Base-by-base conservation (phyloP, 1,284 basidiomycete species). In the Naganishia albida region DNA sequence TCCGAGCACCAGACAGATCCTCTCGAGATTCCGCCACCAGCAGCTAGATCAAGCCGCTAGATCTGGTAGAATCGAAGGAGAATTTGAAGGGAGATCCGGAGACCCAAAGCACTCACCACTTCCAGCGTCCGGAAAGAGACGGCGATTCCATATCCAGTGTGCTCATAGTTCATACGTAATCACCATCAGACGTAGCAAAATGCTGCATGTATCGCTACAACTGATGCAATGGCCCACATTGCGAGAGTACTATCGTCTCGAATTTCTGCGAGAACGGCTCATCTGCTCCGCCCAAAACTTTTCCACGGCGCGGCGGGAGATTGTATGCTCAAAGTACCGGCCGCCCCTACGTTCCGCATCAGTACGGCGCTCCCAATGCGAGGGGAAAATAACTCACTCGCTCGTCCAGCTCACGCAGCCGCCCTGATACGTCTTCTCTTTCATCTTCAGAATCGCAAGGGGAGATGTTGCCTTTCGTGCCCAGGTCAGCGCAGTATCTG, bases 331-430 rank as follows among this genome's bases (percentile, higher is more conserved):
- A 30, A 60, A 67, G 44, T 64, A 67, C 7, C 51, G 30, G 8
- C 66, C 66, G n/a, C 66, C 66, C 28, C 66, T 67, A 16, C 20
- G 16, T 12, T 15, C 15, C 13, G 25, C 25, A 8, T 20, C 34
- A 50, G 38, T 12, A 15, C 8, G 18, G 30, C 15, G 18, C n/a
- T n/a, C 34, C 16, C 12, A 10, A 39, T 1, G 25, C 20, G 53
- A 15, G 15, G 30, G 6, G 6, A 1, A 18, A 10, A 13, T 7
- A 16, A 62, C 66, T 42, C 46, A 67, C 66, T 70, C 70, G 64
- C 70, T 62, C 23, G 70, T 71, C 70, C 70, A 71, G 39, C 67
- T 68, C 7, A 71, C 70, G 50, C 67, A 65, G 30, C 67, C 64
- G 18, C 56, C 63, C 28, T 55, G 63, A 51, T 70, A 71, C 23